phyloP scores from a whole-genome alignment of 1,284 basidiomycete species.

The Porodaedalea pini region DNA sequence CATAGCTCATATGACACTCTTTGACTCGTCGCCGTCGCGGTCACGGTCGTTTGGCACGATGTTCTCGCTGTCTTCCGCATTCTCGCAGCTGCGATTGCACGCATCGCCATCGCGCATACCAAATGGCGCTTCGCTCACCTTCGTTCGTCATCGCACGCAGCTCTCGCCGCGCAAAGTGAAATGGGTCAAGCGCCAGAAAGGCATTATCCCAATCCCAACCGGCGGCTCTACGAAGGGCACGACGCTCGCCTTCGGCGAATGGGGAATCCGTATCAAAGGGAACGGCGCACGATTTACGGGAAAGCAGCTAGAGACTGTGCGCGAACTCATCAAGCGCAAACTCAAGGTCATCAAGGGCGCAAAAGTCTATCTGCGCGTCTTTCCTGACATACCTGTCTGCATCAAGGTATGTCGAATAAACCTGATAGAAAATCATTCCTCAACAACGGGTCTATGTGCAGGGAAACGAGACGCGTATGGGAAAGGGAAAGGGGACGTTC shows the following conservation, averaged over 20 bases:
- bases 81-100: slow-evolving; percentile 14
- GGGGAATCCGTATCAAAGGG: slow-evolving; percentile 86
- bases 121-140: slow-evolving; percentile 5
- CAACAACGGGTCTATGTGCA: slow-evolving; percentile 29
- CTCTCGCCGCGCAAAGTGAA: slow-evolving; percentile 82
- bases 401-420: slow-evolving; percentile 66
- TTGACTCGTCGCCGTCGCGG: background rate
- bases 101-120: background rate
- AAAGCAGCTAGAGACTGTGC: slow-evolving; percentile 85
- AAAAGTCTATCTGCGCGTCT: slow-evolving; percentile 86
- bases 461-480: slow-evolving; percentile 99
- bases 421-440: background rate
- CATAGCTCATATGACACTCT: background rate
- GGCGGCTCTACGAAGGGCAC: slow-evolving; percentile 95
- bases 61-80: slow-evolving; percentile 17
- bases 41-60: slow-evolving; percentile 8
- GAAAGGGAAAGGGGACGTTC: slow-evolving; percentile 97
- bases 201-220: slow-evolving; percentile 73
- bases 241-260: slow-evolving; percentile 87
- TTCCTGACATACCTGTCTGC: slow-evolving; percentile 96
- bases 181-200: slow-evolving; percentile 86
- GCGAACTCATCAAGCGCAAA: slow-evolving; percentile 88
- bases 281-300: slow-evolving; percentile 83
- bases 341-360: slow-evolving; percentile 89
- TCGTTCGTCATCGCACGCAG: slow-evolving; percentile 43